phyloP scores from a whole-genome alignment of 2,329 filamentous ascomycete species.

The Sporothrix pallida region DNA sequence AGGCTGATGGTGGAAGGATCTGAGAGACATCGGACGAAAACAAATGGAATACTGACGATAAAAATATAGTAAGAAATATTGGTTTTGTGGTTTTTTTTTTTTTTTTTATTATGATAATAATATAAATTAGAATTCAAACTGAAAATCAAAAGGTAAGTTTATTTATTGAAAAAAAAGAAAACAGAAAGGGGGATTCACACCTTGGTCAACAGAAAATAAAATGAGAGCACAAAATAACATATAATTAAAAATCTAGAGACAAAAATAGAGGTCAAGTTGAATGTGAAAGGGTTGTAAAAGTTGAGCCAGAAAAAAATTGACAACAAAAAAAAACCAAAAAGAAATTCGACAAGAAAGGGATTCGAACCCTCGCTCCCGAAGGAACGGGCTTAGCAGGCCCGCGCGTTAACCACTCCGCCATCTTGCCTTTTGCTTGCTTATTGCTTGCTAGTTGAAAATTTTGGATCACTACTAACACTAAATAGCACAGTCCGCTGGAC shows the following conservation, averaged over 20 bases:
- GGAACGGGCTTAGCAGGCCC: constrained; percentile 32
- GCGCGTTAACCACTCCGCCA: constrained; percentile 32
- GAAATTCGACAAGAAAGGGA: constrained; percentile 26
- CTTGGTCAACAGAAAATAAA: no score
- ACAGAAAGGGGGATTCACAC: no score
- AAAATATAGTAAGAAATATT: no score
- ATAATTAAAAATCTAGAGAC: neutral
- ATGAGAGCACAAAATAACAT: no score
- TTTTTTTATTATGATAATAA: no score
- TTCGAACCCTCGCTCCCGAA: constrained; percentile 31
- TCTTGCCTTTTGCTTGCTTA: constrained; percentile 18
- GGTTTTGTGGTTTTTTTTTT: no score
- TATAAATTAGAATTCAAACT: no score
- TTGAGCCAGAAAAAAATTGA: neutral
- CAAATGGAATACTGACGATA: no score
- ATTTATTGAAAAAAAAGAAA: no score
- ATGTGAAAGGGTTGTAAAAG: neutral
- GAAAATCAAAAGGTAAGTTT: no score
- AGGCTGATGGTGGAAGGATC: no score
- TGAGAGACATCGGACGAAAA: no score
- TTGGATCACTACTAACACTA: neutral
- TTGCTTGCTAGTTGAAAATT: constrained; percentile 8
- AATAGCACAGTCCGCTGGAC: neutral
- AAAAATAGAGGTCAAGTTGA: neutral
- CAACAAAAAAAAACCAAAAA: neutral